Evolutionary conservation across 1,139 yeast genomes (phyloP).

Genomic region (Scheffersomyces illinoinensis): DNA sequence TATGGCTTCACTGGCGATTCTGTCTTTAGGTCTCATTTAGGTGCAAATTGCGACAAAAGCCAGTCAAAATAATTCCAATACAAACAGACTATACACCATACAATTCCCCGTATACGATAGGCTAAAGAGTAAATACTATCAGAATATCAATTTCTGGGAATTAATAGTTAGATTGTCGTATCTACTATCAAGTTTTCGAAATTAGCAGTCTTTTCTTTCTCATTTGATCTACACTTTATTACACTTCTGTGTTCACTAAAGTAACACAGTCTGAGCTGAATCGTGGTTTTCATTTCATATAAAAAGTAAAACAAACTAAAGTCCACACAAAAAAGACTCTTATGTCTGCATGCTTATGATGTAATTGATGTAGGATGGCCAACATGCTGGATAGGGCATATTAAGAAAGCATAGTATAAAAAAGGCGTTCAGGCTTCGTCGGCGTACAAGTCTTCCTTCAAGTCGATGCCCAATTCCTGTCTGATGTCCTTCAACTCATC

Average conservation of each 20-base stretch:
- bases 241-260: not conserved
- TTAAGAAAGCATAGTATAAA: not conserved
- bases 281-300: not conserved
- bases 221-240: too few relatives aligned
- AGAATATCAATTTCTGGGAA: not conserved
- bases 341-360: not conserved
- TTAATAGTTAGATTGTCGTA: too few relatives aligned
- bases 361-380: not conserved
- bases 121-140: not conserved
- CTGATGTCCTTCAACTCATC: conserved; percentile 92
- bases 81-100: too few relatives aligned
- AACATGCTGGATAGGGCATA: not conserved
- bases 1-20: not conserved
- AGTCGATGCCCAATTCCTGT: conserved; percentile 89
- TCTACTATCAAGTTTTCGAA: not conserved
- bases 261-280: not conserved
- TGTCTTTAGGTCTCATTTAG: not conserved
- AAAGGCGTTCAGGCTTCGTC: conserved; percentile 10
- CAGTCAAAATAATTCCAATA: too few relatives aligned
- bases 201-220: not conserved
- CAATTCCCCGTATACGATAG: too few relatives aligned
- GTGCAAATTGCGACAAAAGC: not conserved
- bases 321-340: not conserved
- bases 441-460: conserved; percentile 82
- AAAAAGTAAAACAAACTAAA: not conserved